Evolutionary conservation across 1,284 basidiomycete species (phyloP), one percentile per base, ranked within the genome.

Genomic region (Melampsora americana): DNA sequence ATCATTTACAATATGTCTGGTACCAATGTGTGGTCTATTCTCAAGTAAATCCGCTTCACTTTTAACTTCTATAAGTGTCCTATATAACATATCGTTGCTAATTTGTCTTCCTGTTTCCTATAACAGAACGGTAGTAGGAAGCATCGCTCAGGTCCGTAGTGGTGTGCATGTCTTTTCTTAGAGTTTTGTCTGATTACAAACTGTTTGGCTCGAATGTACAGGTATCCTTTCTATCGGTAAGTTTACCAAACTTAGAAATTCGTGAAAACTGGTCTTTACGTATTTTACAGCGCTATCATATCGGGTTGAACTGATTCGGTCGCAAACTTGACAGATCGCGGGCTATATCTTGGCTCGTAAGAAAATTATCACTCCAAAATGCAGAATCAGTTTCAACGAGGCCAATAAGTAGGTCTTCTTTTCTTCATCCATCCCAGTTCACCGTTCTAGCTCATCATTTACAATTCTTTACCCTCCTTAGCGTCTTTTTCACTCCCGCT

Each of bases 321-420:
- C 11, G 39, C 5, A 9, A 42, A 42, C 6, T 42, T 61, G 2
- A 39, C 26, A 77, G 77, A 46, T 79, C 18, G 83, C 84, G 16
- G 84, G 84, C 26, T 85, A 80, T 78, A 72, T 82, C 64, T 79
- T 84, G 20, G 84, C 84, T 9, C 76, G 79, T 7, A 76, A 80
- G 26, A 83, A 83, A 35, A 82, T 84, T 78, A 82, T 85, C 66
- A 82, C 84, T 69, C 83, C 82, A 60, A 78, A 79, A 64, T 83
- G 83, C 6, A 84, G 84, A 78, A 81, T 81, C 56, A 77, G 77
- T 14, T 16, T 78, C 28, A 26, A 70, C 69, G 39, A 74, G 23
- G 59, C 65, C 30, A 66, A 68, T 62, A 26, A 66, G 76, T 69
- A 26, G 20, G 69, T 59, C 20, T 7, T 11, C 35, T 35, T 35